Percentiles rank a stretch among this genome's conserved stretches.
phyloP scores from a whole-genome alignment of 176 grass and related monocot species.

The Oryza australiensis region DNA sequence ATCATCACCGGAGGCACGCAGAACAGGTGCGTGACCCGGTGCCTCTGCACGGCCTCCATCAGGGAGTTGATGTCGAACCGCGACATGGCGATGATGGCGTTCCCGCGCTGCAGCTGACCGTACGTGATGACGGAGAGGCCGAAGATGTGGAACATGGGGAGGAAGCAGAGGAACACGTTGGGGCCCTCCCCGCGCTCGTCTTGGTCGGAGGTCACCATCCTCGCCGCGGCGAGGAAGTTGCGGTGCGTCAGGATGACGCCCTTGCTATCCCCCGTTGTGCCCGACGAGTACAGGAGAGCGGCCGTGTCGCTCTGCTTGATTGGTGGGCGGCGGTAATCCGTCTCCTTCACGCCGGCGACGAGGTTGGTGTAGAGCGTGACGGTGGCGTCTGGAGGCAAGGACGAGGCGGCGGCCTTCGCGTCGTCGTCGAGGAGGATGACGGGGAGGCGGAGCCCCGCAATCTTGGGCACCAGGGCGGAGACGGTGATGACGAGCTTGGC shows the following conservation, averaged over 20 bases:
- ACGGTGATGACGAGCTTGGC: constrained; percentile 66
- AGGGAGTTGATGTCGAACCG: constrained; percentile 64
- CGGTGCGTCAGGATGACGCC: constrained; percentile 86
- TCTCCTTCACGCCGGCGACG: constrained; percentile 31
- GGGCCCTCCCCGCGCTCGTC: constrained; percentile 56
- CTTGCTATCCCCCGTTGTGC: constrained; percentile 92
- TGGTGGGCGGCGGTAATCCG: constrained; percentile 48
- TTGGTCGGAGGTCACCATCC: constrained; percentile 68
- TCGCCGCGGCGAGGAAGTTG: constrained; percentile 70
- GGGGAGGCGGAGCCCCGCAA: constrained; percentile 51
- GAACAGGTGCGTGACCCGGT: constrained; percentile 67
- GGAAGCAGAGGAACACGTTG: constrained; percentile 90
- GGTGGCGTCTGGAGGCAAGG: constrained; percentile 1
- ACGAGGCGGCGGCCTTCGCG: neutral
- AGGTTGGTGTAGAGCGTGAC: constrained; percentile 62
- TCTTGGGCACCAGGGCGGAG: constrained; percentile 51
- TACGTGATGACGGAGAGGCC: constrained; percentile 70
- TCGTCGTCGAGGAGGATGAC: constrained; percentile 58
- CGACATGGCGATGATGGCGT: constrained; percentile 66
- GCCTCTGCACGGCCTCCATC: constrained; percentile 54
- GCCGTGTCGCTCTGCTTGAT: constrained; percentile 63
- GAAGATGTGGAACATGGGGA: constrained; percentile 99
- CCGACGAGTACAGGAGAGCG: constrained; percentile 85
- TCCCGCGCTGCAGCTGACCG: constrained; percentile 72
- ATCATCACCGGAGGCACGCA: constrained; percentile 96